phyloP scores from a whole-genome alignment of 1,139 yeast genomes.

The Pichia sorboxylosa region DNA sequence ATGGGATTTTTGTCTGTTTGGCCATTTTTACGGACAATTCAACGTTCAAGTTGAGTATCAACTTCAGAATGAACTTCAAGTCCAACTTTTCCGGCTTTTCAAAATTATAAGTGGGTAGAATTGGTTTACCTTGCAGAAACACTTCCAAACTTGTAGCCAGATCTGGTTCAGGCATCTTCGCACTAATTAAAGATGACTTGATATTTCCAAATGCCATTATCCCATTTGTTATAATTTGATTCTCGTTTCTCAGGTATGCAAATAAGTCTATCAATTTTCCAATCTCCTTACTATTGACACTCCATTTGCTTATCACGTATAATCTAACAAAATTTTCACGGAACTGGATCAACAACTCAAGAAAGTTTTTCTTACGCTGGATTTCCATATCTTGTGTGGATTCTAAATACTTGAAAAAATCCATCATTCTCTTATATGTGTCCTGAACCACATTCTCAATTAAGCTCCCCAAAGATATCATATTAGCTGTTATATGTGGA shows the following conservation, averaged over 20 bases:
- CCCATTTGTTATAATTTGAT: constrained; percentile 54
- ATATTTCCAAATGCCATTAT: constrained; percentile 37
- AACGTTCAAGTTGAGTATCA: constrained; percentile 60
- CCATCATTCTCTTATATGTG: constrained; percentile 53
- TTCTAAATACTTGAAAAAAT: constrained; percentile 49
- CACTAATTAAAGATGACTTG: constrained; percentile 62
- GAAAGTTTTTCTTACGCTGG: constrained; percentile 43
- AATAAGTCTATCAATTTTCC: constrained; percentile 70
- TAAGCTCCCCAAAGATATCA: constrained; percentile 49
- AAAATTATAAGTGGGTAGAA: constrained; percentile 55
- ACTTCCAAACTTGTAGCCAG: constrained; percentile 80
- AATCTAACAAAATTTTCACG: constrained; percentile 76
- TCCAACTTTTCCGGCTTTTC: constrained; percentile 33
- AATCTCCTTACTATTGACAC: constrained; percentile 58
- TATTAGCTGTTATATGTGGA: constrained; percentile 65
- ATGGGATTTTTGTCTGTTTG: constrained; percentile 50
- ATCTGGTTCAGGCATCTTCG: constrained; percentile 85
- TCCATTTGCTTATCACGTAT: constrained; percentile 83
- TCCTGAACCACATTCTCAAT: constrained; percentile 51
- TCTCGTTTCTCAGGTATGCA: constrained; percentile 79
- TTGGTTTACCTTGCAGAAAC: constrained; percentile 65
- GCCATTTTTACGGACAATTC: constrained; percentile 70
- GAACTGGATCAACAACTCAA: constrained; percentile 55
- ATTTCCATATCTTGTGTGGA: constrained; percentile 44
- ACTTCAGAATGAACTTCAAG: constrained; percentile 46